Base-by-base conservation (phyloP, 2,329 filamentous ascomycete genomes). In the Fusarium veterinarium region DNA sequence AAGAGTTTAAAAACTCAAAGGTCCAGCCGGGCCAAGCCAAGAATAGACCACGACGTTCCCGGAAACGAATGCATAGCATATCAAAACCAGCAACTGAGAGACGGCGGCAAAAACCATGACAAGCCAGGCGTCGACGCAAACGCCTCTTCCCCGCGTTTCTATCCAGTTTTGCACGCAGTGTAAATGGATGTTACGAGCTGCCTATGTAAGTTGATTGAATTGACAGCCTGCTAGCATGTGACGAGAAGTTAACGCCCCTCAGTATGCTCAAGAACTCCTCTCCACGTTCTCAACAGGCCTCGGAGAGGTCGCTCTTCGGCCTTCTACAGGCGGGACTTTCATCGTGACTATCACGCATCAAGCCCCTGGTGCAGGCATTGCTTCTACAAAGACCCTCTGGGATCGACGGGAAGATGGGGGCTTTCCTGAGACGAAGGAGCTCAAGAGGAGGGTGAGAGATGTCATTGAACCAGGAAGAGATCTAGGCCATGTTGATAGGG, bases 101-200 rank as follows among this genome's bases (percentile, higher is more conserved):
- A 16, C 30, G 42, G 46, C 23, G 19, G 49, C 20, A 25, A 19
- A 42, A 17, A 59, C 7, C 33, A 72, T 75, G 76, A 61, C 64
- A 33, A 60, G 48, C 41, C 64, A 76, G 16, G 60, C 48, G 20
- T 37, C 66, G 19, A 52, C 64, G 19, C 58, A 45, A 33, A 69
- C 63, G 60, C 67, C 75, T 40, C 76, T 81, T 16, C 95, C 95
- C 7, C 90, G 94, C 49, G 87, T 98, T 59, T 91, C 91, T n/a
- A 97, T 98, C 78, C 90, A 92, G 75, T 98, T 93, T 84, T 98
- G 95, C 84, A 97, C 94, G 1, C 94, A 97, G 83, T 98, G 95
- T 83, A 93, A 93, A 84, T 97, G 95, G 94, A 93, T 96, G 89
- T 84, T 97, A 16, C 86, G 94, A 67, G 94, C 94, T 40, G 93